phyloP scores from a whole-genome alignment of 2,329 filamentous ascomycete species.

The Plenodomus biglobosus region DNA sequence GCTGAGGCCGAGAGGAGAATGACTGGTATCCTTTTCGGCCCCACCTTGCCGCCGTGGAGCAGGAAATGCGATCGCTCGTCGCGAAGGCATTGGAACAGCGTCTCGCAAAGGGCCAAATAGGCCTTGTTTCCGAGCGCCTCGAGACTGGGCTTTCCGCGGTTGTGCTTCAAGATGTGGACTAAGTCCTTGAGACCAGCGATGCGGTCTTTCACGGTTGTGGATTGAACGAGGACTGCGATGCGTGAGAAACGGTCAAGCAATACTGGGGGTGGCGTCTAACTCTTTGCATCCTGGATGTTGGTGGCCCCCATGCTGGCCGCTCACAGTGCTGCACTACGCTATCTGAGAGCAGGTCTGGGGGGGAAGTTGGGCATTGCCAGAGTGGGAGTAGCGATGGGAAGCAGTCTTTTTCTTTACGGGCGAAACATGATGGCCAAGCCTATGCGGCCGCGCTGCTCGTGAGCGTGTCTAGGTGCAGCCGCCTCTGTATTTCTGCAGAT shows the following conservation, averaged over 20 bases:
- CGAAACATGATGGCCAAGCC: neutral
- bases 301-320: conserved; percentile 32
- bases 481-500: neutral
- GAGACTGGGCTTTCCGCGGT: conserved; percentile 48
- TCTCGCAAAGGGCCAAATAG: conserved; percentile 81
- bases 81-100: conserved; percentile 69
- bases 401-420: neutral
- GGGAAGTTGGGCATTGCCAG: conserved; percentile 6
- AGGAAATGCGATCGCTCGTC: conserved; percentile 67
- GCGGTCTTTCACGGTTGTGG: conserved; percentile 46
- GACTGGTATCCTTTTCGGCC: conserved; percentile 47
- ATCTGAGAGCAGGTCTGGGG: conserved; percentile 6
- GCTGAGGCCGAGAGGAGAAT: conserved; percentile 70
- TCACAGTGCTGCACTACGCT: conserved; percentile 7
- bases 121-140: conserved; percentile 67
- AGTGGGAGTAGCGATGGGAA: neutral
- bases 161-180: conserved; percentile 58
- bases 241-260: conserved; percentile 10
- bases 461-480: neutral
- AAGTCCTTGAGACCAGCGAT: conserved; percentile 57
- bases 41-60: conserved; percentile 49
- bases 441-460: conserved; percentile 4
- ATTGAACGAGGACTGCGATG: conserved; percentile 33
- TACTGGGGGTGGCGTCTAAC: conserved; percentile 15
- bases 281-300: conserved; percentile 41